phyloP scores from a whole-genome alignment of 2,329 filamentous ascomycete species.

The Helminthosporium solani region DNA sequence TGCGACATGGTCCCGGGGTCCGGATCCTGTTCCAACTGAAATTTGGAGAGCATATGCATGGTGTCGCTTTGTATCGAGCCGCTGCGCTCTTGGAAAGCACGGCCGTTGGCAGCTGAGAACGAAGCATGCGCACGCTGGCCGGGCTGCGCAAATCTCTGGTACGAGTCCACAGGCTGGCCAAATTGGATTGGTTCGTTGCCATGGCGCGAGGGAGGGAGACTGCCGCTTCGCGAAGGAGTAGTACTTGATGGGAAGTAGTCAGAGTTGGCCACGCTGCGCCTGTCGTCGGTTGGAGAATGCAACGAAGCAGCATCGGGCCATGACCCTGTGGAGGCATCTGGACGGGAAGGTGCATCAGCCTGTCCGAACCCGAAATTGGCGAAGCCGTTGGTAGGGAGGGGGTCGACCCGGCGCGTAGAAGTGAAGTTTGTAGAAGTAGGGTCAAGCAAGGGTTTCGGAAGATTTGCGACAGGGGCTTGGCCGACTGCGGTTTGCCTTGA shows the following conservation, averaged over 20 bases:
- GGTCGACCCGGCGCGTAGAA: slow-evolving; percentile 30
- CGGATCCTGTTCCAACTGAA: slow-evolving; percentile 37
- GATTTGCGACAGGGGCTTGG: slow-evolving; percentile 25
- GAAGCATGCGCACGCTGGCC: slow-evolving; percentile 51
- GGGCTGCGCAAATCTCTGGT: slow-evolving; percentile 30
- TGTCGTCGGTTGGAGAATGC: slow-evolving; percentile 47
- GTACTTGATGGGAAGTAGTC: slow-evolving; percentile 50
- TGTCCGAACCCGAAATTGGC: slow-evolving; percentile 35
- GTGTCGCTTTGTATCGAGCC: slow-evolving; percentile 43
- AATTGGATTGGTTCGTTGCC: slow-evolving; percentile 44
- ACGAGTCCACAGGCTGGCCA: slow-evolving; percentile 29
- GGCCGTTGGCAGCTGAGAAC: slow-evolving; percentile 50
- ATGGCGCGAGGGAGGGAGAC: slow-evolving; percentile 58
- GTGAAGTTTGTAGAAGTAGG: slow-evolving; percentile 36
- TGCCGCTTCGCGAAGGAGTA: slow-evolving; percentile 55
- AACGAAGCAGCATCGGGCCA: slow-evolving; percentile 40
- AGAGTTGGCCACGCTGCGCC: slow-evolving; percentile 41
- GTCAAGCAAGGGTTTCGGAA: slow-evolving; percentile 34
- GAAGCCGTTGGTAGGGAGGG: slow-evolving; percentile 33
- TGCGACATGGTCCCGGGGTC: slow-evolving; percentile 36
- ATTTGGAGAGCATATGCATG: slow-evolving; percentile 35
- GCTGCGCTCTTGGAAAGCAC: slow-evolving; percentile 41
- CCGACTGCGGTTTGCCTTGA: slow-evolving; percentile 23
- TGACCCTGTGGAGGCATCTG: slow-evolving; percentile 28
- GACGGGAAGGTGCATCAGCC: slow-evolving; percentile 29